Evolutionary conservation across 73 alveolate species (phyloP).

Genomic region (Uronychia binucleata): DNA sequence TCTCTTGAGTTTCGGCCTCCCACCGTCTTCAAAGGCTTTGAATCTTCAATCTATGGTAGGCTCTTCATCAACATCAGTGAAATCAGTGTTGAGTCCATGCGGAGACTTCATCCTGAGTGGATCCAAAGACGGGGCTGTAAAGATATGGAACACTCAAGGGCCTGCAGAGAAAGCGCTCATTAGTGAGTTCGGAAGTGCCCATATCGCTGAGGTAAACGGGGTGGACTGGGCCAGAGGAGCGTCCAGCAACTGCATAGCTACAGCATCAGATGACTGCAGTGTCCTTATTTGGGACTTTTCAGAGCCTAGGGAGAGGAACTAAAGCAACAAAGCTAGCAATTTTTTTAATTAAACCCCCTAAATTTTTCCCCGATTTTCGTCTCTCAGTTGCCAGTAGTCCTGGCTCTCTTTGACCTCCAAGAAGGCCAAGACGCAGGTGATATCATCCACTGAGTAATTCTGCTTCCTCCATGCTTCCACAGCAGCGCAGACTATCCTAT

Average conservation of each 20-base stretch:
- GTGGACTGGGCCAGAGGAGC: neutral
- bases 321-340: neutral
- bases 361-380: too few relatives aligned
- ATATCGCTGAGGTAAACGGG: neutral
- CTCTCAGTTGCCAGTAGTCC: neutral
- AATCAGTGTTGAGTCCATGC: neutral
- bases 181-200: neutral
- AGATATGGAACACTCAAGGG: neutral
- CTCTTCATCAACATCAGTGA: neutral
- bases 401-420: neutral
- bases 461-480: constrained; percentile 84
- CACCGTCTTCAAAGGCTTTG: neutral
- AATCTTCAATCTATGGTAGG: neutral
- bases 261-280: neutral
- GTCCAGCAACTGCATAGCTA: neutral
- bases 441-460: constrained; percentile 93
- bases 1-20: neutral
- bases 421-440: constrained; percentile 84
- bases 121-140: neutral
- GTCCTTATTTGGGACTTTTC: constrained; percentile 1
- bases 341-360: neutral
- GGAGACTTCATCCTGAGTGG: neutral
- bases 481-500: constrained; percentile 72
- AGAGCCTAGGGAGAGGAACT: too few relatives aligned
- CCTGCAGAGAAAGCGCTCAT: neutral